Evolutionary conservation across 2,329 filamentous ascomycete species (phyloP).

Genomic region (Dactylonectria macrodidyma): DNA sequence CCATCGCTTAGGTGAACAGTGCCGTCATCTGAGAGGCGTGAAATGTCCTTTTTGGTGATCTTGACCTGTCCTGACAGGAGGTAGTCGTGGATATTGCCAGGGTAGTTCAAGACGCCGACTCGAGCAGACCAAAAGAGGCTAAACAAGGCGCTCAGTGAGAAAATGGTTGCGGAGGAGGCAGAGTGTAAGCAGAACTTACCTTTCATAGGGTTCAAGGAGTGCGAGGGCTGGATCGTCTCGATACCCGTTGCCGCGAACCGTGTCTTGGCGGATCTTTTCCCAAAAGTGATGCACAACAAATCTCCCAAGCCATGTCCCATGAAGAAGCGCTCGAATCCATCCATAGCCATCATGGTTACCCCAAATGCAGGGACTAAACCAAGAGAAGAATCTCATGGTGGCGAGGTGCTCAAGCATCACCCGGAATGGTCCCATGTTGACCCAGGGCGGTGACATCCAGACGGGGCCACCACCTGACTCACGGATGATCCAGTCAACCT

Average conservation of each 20-base stretch:
- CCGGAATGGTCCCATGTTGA: not conserved
- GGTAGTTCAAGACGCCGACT: not conserved
- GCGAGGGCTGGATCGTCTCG: not conserved
- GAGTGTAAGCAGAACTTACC: not conserved
- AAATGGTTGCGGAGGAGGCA: no score
- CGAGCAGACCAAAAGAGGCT: not conserved
- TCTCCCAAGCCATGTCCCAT: not conserved
- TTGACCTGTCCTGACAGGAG: not conserved
- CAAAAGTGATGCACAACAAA: not conserved
- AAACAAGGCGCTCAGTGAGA: not conserved
- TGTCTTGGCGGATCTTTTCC: not conserved
- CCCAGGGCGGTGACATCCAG: conserved; percentile 18
- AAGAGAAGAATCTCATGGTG: conserved; percentile 1
- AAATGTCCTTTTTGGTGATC: not conserved
- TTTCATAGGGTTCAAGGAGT: not conserved
- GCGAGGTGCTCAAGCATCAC: not conserved
- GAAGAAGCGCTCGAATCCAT: not conserved
- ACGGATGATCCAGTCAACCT: conserved; percentile 16
- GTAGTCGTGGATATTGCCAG: not conserved
- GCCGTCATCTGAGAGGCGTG: not conserved
- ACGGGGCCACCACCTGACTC: conserved; percentile 10
- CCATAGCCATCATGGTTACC: not conserved
- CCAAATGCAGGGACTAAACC: not conserved
- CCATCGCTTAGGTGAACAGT: not conserved
- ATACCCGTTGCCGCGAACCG: not conserved